Conservation (phyloP, 768 basidiomycete genomes). For the Suillus discolor region DNA sequence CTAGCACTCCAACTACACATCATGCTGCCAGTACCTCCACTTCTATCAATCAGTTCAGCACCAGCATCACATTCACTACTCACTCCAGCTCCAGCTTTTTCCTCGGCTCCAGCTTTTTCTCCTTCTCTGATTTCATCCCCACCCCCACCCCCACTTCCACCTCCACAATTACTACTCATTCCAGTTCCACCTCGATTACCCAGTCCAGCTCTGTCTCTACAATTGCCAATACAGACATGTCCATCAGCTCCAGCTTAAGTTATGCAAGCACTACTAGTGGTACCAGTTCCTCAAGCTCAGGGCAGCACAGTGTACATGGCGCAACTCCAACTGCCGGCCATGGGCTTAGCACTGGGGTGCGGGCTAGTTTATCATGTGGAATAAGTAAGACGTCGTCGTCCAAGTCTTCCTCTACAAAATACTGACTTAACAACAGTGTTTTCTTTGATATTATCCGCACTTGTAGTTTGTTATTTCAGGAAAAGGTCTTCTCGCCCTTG, state of each 20-base stretch:
- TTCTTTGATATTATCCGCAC: constrained; percentile 2
- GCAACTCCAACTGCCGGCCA: constrained; percentile 6
- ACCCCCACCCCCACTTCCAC: not conserved
- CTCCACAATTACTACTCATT: not conserved
- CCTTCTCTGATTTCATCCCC: not conserved
- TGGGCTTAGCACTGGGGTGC: constrained; percentile 17
- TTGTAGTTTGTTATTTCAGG: constrained; percentile 12
- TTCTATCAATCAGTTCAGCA: not conserved
- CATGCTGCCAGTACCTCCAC: not conserved
- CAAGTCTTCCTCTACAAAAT: not conserved
- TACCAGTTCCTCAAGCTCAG: not conserved
- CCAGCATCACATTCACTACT: not conserved
- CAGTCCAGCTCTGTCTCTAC: constrained; percentile 2
- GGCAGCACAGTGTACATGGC: not conserved
- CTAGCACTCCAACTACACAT: constrained; percentile 1
- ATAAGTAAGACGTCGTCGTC: constrained; percentile 19
- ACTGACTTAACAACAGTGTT: constrained; percentile 7
- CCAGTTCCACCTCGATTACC: not conserved
- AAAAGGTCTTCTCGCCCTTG: constrained; percentile 7
- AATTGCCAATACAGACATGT: not conserved
- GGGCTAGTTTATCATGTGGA: constrained; percentile 29
- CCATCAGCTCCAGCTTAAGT: not conserved
- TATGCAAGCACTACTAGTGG: constrained; percentile 6
- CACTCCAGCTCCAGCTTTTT: not conserved
- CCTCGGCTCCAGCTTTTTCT: not conserved